Percentiles rank a stretch among this genome's conserved stretches.
Evolutionary conservation across 176 grass and related monocot genomes (phyloP).

Genomic region (Tillandsia leiboldiana): DNA sequence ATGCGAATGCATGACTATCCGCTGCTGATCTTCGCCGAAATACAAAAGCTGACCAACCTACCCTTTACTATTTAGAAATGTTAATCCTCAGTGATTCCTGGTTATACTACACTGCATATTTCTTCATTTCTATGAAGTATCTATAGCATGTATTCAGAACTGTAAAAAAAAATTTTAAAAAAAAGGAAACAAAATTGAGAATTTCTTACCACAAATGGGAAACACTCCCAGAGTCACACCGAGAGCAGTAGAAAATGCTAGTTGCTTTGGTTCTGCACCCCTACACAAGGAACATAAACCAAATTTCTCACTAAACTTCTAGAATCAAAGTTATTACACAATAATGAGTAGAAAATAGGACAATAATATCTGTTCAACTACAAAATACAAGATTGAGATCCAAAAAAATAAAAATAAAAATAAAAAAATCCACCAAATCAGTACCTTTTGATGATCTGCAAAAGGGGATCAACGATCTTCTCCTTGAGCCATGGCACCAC

Average conservation of each 20-base stretch:
- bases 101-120: too few species aligned
- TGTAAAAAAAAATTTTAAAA: background rate
- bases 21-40: too few species aligned
- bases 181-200: background rate
- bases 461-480: slow-evolving; percentile 51
- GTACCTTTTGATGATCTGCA: slow-evolving; percentile 67
- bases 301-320: slow-evolving; percentile 2
- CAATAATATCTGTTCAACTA: slow-evolving; percentile 1
- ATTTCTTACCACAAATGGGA: slow-evolving; percentile 67
- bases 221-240: slow-evolving; percentile 75
- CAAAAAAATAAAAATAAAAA: background rate
- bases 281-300: slow-evolving; percentile 23
- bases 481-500: slow-evolving; percentile 48
- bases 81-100: too few species aligned
- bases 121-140: too few species aligned
- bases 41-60: too few species aligned
- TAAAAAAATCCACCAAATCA: background rate
- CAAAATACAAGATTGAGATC: background rate
- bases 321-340: background rate
- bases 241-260: slow-evolving; percentile 84
- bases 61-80: too few species aligned
- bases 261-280: slow-evolving; percentile 77
- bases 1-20: too few species aligned
- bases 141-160: too few species aligned
- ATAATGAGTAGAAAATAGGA: background rate